Conservation (phyloP, 2,329 filamentous ascomycete genomes). For the Ophiocordyceps polyrhachis-furcata region DNA sequence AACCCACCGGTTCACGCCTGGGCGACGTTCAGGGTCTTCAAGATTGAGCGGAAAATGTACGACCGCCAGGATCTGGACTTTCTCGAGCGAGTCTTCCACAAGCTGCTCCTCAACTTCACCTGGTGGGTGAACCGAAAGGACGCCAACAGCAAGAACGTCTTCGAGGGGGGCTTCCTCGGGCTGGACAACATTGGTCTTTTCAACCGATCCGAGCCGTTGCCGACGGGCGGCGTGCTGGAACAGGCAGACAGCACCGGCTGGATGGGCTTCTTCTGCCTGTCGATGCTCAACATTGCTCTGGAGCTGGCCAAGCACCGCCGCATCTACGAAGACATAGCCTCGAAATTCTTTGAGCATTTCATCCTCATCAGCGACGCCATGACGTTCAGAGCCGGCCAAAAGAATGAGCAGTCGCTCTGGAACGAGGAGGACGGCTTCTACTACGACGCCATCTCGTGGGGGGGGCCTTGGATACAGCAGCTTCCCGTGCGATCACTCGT, state of each 20-base stretch:
- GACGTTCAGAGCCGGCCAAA: constrained; percentile 57
- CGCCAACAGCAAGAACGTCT: constrained; percentile 85
- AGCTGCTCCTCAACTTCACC: constrained; percentile 87
- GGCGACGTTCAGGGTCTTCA: constrained; percentile 91
- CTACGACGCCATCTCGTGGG: constrained; percentile 95
- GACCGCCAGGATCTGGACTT: constrained; percentile 90
- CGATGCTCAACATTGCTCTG: constrained; percentile 91
- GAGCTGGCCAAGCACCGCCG: constrained; percentile 90
- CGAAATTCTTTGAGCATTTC: constrained; percentile 98
- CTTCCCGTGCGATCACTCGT: constrained; percentile 83
- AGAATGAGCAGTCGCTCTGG: constrained; percentile 71
- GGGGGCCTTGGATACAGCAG: constrained; percentile 82
- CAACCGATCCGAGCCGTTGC: constrained; percentile 87
- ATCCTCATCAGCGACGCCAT: constrained; percentile 96
- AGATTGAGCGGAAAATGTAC: constrained; percentile 95
- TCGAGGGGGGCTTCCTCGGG: constrained; percentile 88
- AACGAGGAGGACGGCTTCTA: constrained; percentile 96
- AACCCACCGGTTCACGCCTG: constrained; percentile 94
- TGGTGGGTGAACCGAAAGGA: constrained; percentile 99
- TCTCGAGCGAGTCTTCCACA: constrained; percentile 90
- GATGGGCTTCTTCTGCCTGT: constrained; percentile 97
- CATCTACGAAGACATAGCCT: constrained; percentile 91
- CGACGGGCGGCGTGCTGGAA: constrained; percentile 82
- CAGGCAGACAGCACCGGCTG: constrained; percentile 96
- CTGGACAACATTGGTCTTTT: constrained; percentile 95